Evolutionary conservation across 1,284 basidiomycete genomes (phyloP), one percentile per base, ranked within the genome.

Genomic region (Omphalotus olearius): DNA sequence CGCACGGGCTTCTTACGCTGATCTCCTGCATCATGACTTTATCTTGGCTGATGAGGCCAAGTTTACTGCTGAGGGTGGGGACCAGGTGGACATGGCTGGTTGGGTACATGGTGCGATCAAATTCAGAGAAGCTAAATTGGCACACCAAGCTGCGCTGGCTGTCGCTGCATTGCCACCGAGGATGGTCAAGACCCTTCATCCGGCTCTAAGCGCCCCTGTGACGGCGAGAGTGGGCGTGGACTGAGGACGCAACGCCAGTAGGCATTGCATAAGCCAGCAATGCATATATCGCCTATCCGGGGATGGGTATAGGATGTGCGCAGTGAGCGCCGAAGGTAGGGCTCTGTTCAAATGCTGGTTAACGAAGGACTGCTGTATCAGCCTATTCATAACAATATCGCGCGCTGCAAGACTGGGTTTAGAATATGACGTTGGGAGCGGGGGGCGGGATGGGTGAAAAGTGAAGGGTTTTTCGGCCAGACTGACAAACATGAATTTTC

Each of bases 1-100:
- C 45, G 74, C 76, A 45, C 74, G 96, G 47, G 91, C 93, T 11
- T 93, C 83, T 0, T 99, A 98, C 66, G 79, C 82, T 17, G 82
- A 95, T 61, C 71, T 98, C 51, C 72, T 98, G 54, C 86, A 82
- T 50, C 63, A 81, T 64, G 36, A 42, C 16, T 47, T 40, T 46
- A 33, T 54, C 38, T 55, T 80, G 69, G 74, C 80, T 50, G 93
- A 97, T 62, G 81, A 83, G 0, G 92, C 86, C 73, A 71, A 93
- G 41, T 62, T 69, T 11, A 71, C 73, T 37, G 82, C 84, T 57
- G 69, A 66, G 6, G 68, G 71, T 25, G 48, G 48, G 14, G 73
- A 81, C 4, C 69, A 82, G 0, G 89, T 93, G 4, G 87, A 95
- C 65, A 93, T 94, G 90, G 75, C 74, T 16, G 79, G 73, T 4